Conservation (phyloP, 2,329 filamentous ascomycete genomes). For the Oidium heveae region DNA sequence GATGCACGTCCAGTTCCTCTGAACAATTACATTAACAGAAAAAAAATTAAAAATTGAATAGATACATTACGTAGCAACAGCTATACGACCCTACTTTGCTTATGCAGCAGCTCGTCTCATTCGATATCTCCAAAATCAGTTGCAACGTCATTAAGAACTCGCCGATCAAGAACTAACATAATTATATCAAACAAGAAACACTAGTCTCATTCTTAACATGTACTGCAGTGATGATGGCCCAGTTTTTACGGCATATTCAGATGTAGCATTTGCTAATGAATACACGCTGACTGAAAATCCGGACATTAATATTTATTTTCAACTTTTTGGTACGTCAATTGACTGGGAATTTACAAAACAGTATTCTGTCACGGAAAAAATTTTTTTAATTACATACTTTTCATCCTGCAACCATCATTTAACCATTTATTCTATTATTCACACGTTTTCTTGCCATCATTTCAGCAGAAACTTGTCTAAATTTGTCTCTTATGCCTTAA, state of each 20-base stretch:
- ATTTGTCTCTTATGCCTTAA: too few relatives aligned
- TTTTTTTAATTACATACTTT: too few relatives aligned
- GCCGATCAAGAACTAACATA: background rate
- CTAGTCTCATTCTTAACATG: too few relatives aligned
- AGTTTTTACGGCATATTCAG: background rate
- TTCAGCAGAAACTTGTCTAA: too few relatives aligned
- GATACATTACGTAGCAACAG: background rate
- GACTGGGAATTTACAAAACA: background rate
- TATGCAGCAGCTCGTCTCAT: background rate
- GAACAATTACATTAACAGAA: background rate
- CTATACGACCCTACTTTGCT: background rate
- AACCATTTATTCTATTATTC: too few relatives aligned
- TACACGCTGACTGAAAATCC: background rate
- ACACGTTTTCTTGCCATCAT: too few relatives aligned
- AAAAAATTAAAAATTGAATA: background rate
- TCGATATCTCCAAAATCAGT: background rate
- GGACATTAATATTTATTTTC: background rate
- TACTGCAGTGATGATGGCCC: background rate
- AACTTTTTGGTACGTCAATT: background rate
- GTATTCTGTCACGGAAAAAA: background rate
- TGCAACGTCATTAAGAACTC: background rate
- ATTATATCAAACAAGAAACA: background rate
- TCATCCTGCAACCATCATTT: too few relatives aligned
- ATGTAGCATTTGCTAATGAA: background rate
- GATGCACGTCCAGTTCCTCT: background rate